phyloP scores from a whole-genome alignment of 129 eudicot genomes.

The Flaveria ramosissima region DNA sequence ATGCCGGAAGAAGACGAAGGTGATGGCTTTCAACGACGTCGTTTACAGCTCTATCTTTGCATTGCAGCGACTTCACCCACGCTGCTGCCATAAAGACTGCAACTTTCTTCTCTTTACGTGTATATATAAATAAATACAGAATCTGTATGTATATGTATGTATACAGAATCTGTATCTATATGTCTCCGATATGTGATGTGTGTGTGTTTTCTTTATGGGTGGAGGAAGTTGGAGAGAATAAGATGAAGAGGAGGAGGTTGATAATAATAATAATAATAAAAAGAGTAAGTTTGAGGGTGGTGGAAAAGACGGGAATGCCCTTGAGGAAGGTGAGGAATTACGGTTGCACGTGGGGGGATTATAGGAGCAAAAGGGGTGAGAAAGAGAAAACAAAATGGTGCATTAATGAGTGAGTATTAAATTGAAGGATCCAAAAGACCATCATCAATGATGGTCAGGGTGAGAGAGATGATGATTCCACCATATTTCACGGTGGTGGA shows the following conservation, averaged over 20 bases:
- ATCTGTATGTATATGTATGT: not conserved
- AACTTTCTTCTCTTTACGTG: too few species aligned
- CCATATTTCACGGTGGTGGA: conserved; percentile 26
- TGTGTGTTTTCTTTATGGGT: too few species aligned
- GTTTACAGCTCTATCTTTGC: conserved; percentile 77
- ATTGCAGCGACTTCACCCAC: conserved; percentile 86
- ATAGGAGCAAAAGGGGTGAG: conserved; percentile 17
- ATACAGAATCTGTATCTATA: not conserved
- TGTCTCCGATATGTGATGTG: not conserved
- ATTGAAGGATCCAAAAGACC: conserved; percentile 40
- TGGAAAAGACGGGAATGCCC: conserved; percentile 35
- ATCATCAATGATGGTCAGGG: conserved; percentile 40
- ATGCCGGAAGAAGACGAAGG: conserved; percentile 43
- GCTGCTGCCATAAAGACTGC: conserved; percentile 45
- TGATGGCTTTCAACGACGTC: conserved; percentile 64
- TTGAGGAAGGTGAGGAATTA: not conserved
- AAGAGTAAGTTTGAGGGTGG: conserved; percentile 19
- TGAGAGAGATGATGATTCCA: too few species aligned
- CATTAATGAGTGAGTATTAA: too few species aligned
- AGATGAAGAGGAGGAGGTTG: conserved; percentile 43
- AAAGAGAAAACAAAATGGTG: conserved; percentile 35
- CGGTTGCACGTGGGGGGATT: conserved; percentile 43
- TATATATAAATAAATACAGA: not conserved
- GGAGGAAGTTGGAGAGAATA: conserved; percentile 34
- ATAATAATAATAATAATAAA: conserved; percentile 31